Percentiles rank a stretch among this genome's conserved stretches.
phyloP scores from a whole-genome alignment of 169 alveolate species.

The Eimeria praecox region DNA sequence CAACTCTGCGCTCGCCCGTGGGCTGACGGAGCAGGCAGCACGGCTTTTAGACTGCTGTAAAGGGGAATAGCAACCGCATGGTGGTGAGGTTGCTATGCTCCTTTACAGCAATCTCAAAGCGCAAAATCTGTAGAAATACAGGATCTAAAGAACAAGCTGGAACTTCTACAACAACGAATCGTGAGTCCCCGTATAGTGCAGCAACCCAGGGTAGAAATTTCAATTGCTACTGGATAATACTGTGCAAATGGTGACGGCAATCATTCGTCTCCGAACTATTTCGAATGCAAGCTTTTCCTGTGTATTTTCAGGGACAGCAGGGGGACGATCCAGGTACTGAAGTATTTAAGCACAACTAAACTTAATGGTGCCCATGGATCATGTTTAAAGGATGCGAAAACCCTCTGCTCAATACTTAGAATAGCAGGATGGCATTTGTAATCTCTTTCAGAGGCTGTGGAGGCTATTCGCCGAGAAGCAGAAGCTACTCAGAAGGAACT shows the following conservation, averaged over 20 bases:
- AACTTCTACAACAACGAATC: background rate
- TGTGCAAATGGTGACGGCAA: background rate
- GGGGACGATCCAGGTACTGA: background rate
- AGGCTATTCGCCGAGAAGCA: conserved; percentile 17
- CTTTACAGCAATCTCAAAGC: background rate
- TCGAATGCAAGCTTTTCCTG: background rate
- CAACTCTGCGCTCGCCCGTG: too few relatives aligned
- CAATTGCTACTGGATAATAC: background rate
- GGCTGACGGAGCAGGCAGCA: too few relatives aligned
- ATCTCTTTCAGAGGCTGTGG: background rate
- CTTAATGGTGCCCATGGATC: background rate
- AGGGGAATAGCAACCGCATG: background rate
- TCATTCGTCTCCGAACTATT: background rate
- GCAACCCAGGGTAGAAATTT: background rate
- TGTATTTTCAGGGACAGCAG: background rate
- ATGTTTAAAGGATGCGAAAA: background rate
- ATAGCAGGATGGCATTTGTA: background rate
- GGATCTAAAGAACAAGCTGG: background rate
- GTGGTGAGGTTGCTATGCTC: background rate
- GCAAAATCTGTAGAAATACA: background rate
- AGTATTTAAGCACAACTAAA: background rate
- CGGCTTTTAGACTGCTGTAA: background rate
- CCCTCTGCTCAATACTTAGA: background rate
- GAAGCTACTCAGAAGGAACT: conserved; percentile 33
- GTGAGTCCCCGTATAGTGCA: background rate